A percentile compares a stretch with the other conserved stretches of the same genome.
Conservation (phyloP, 306 rosid genomes). For the Dryas octopetala region DNA sequence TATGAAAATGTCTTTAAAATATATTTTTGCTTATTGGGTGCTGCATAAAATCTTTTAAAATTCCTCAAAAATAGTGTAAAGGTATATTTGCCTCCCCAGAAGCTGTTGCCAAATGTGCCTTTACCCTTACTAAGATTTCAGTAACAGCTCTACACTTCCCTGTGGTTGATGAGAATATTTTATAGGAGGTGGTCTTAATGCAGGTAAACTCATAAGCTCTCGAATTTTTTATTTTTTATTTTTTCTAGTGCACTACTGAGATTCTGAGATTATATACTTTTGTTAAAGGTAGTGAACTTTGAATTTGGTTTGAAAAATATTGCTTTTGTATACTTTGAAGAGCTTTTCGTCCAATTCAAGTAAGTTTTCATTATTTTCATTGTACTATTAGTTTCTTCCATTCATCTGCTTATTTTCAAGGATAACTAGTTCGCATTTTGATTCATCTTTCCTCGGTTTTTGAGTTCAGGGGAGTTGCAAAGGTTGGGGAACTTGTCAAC, state of each 20-base stretch:
- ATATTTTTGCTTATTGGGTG: background rate
- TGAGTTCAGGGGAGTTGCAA: slow-evolving; percentile 69
- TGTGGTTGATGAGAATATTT: slow-evolving; percentile 28
- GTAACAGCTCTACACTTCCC: background rate
- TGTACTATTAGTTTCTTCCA: background rate
- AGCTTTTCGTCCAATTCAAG: slow-evolving; percentile 69
- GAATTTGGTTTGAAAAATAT: slow-evolving; percentile 72
- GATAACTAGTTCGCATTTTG: background rate
- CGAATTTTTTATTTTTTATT: slow-evolving; percentile 4
- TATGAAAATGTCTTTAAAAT: too few relatives aligned
- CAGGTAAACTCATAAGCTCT: slow-evolving; percentile 52
- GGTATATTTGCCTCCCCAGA: background rate
- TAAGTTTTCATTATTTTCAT: slow-evolving; percentile 27
- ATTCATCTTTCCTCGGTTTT: slow-evolving; percentile 22
- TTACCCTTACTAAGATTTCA: background rate
- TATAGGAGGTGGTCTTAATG: slow-evolving; percentile 77
- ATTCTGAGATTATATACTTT: slow-evolving; percentile 18
- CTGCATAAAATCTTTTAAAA: background rate
- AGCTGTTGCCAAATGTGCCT: background rate
- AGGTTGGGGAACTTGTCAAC: slow-evolving; percentile 70
- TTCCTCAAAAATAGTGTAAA: background rate
- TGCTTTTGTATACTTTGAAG: slow-evolving; percentile 64
- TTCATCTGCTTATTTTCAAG: background rate
- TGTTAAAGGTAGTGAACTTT: slow-evolving; percentile 66
- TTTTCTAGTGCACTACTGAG: background rate